A percentile compares a stretch with the other conserved stretches of the same genome.
Evolutionary conservation across 805 yeast genomes (phyloP).

Genomic region (Candida gorgasii): DNA sequence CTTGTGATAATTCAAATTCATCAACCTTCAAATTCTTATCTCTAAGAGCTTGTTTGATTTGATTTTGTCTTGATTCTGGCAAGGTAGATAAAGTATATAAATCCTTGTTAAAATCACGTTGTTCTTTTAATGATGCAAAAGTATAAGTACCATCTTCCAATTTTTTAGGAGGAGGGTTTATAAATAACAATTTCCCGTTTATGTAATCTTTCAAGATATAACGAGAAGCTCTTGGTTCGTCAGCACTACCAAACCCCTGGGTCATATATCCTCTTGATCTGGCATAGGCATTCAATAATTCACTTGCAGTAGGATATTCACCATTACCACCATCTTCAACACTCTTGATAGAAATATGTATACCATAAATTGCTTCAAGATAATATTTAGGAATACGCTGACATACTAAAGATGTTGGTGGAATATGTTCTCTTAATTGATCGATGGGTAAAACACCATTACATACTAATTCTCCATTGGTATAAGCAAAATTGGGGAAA

Average conservation of each 20-base stretch:
- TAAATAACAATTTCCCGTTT: conserved; percentile 80
- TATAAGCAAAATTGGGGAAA: conserved; percentile 95
- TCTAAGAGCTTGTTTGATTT: conserved; percentile 63
- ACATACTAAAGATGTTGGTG: conserved; percentile 83
- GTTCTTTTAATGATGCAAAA: conserved; percentile 41
- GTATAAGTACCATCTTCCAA: conserved; percentile 61
- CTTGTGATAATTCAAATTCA: conserved; percentile 64
- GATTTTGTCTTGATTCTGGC: conserved; percentile 73
- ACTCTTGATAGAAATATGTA: conserved; percentile 75
- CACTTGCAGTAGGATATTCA: conserved; percentile 78
- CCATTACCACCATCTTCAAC: conserved; percentile 89
- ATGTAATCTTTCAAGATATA: conserved; percentile 93
- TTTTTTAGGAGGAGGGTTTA: conserved; percentile 81
- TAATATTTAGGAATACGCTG: conserved; percentile 86
- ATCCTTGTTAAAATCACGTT: conserved; percentile 66
- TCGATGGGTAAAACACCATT: conserved; percentile 99
- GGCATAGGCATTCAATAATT: conserved; percentile 87
- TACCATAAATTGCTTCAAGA: conserved; percentile 91
- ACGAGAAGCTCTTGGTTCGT: conserved; percentile 92
- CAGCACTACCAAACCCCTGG: conserved; percentile 96
- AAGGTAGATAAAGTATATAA: conserved; percentile 64
- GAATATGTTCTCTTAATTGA: conserved; percentile 88
- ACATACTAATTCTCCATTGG: conserved; percentile 95
- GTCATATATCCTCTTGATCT: conserved; percentile 97
- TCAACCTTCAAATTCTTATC: conserved; percentile 52